Base-by-base conservation (phyloP, 2,329 filamentous ascomycete species). In the Alternaria arborescens region DNA sequence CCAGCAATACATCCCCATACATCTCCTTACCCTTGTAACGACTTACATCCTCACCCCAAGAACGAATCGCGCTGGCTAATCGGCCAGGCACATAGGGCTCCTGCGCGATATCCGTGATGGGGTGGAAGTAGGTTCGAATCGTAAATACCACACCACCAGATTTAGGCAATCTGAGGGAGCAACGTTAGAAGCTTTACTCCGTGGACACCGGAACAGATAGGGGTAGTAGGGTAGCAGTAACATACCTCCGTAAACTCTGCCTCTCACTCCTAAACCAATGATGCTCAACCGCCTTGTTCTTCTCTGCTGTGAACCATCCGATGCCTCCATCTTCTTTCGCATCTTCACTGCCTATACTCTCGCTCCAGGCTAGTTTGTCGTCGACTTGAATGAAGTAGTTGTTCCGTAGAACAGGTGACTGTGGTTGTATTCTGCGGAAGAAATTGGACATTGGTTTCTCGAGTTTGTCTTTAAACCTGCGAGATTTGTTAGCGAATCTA, bases 371-470 rank as follows among this genome's bases (percentile, higher is more conserved):
- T 1, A 97, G 82, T 5, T 85, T 79, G 58, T 93, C 91, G 72
- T 96, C 92, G 1, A 95, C 91, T 79, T 96, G 92, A 64, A 96
- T 86, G 81, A 96, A 96, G 79, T 95, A 96, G 75, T 95, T 94
- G 75, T 94, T 92, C 60, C 92, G 83, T 20, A 88, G 69, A 24
- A 91, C 86, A 0, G 88, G 85, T 44, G 87, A 86, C 42, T 92
- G 88, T 1, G 90, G 89, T 71, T 86, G 84, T 3, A 61, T 77
- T 0, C 92, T 82, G 0, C 86, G 83, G 81, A 96, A 95, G 81
- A 96, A 93, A 74, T 90, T 92, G 80, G 85, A 85, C 91, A 94
- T 94, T 12, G 91, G 90, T 61, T 87, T 89, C 73, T 93, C 88
- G 11, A 94, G 81, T 72, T 92, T 92, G 67, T 87, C 82, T 60